Conservation (phyloP, 2,329 filamentous ascomycete genomes). For the Scortechinia acanthostroma region DNA sequence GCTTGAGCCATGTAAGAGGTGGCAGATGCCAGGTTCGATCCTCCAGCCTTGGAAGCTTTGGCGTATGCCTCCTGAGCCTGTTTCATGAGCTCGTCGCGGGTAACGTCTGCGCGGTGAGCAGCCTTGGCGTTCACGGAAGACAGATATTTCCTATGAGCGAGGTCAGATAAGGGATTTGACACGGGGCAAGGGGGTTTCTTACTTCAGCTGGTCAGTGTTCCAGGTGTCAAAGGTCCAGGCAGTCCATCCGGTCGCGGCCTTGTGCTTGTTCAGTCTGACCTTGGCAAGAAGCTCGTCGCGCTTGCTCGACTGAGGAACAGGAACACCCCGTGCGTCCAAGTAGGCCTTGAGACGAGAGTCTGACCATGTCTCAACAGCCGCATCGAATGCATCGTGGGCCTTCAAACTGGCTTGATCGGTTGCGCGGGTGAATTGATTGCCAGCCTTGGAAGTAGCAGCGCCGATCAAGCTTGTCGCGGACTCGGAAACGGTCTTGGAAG, state of each 20-base stretch:
- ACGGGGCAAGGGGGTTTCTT: constrained; percentile 10
- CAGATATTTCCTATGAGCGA: constrained; percentile 9
- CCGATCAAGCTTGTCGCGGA: constrained; percentile 21
- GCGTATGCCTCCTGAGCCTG: constrained; percentile 24
- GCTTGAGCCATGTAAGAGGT: constrained; percentile 44
- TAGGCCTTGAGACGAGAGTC: constrained; percentile 50
- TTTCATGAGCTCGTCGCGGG: constrained; percentile 43
- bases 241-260: constrained; percentile 42
- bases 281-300: constrained; percentile 46
- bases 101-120: constrained; percentile 30
- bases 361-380: constrained; percentile 38
- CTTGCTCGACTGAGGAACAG: constrained; percentile 44
- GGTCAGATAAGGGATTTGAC: background rate
- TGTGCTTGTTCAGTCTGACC: constrained; percentile 43
- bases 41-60: constrained; percentile 20
- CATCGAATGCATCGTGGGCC: constrained; percentile 41
- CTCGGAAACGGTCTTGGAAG: background rate
- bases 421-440: constrained; percentile 53
- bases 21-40: constrained; percentile 32
- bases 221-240: constrained; percentile 56
- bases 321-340: constrained; percentile 46
- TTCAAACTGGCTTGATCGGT: constrained; percentile 43
- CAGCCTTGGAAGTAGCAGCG: constrained; percentile 46
- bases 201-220: constrained; percentile 49
- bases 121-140: constrained; percentile 13